Percentiles rank a stretch among this genome's conserved stretches.
Evolutionary conservation across 768 basidiomycete species (phyloP).

Genomic region (Leccinum variicolor): DNA sequence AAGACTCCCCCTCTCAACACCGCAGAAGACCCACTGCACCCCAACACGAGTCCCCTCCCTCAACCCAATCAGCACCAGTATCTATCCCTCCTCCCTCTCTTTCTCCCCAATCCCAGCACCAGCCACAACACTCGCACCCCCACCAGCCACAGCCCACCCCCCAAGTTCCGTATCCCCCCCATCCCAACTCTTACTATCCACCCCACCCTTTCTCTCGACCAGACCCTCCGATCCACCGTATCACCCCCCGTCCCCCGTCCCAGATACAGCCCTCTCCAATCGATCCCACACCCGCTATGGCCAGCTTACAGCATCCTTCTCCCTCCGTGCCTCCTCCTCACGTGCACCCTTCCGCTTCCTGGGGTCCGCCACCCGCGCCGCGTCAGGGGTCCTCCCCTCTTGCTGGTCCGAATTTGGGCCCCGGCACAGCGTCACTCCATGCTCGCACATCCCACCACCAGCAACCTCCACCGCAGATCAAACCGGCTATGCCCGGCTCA

Average conservation of each 20-base stretch:
- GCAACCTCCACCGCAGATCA: constrained; percentile 26
- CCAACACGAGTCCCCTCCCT: constrained; percentile 24
- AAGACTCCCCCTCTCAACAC: constrained; percentile 67
- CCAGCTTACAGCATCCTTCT: constrained; percentile 31
- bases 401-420: constrained; percentile 24
- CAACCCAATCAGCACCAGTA: constrained; percentile 26
- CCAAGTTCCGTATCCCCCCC: constrained; percentile 21
- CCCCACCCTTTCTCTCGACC: constrained; percentile 15
- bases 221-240: constrained; percentile 25
- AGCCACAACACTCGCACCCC: constrained; percentile 20
- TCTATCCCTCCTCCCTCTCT: constrained; percentile 27
- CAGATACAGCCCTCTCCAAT: constrained; percentile 27
- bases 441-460: constrained; percentile 27
- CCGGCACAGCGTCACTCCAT: constrained; percentile 21
- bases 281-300: constrained; percentile 31
- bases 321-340: constrained; percentile 28
- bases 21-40: constrained; percentile 28
- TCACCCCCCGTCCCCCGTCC: constrained; percentile 32
- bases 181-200: constrained; percentile 19
- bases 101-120: constrained; percentile 32
- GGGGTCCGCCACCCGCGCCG: constrained; percentile 26
- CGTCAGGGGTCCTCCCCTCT: constrained; percentile 34
- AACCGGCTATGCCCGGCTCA: constrained; percentile 33
- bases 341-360: constrained; percentile 30
- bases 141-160: constrained; percentile 20